These are phyloP conservation scores for Chrysosporium queenslandicum DNA, from an alignment of 2,329 filamentous ascomycete species.

Conservation along the genomic window DNA sequence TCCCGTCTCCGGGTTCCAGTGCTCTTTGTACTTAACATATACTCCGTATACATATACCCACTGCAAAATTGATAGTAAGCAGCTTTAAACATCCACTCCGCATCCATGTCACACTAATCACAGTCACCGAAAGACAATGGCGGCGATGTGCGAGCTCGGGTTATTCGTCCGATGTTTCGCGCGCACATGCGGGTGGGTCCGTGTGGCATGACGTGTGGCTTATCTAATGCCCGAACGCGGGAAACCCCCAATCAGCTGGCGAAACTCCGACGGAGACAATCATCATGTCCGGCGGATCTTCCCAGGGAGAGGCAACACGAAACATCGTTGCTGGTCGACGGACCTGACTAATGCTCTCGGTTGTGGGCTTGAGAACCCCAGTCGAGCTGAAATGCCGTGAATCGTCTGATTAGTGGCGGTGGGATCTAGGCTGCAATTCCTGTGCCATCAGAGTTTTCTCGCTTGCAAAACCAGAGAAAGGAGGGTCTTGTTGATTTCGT, in stretches of 20 bases:
- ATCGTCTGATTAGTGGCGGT: not conserved
- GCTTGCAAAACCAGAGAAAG: not conserved
- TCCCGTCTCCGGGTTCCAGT: not conserved
- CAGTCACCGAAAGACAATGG: too few species aligned
- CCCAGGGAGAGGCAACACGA: not conserved
- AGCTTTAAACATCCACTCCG: too few species aligned
- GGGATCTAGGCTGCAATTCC: conserved; percentile 4
- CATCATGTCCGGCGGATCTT: not conserved
- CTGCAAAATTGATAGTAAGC: not conserved
- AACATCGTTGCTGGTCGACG: not conserved
- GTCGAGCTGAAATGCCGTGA: conserved; percentile 1
- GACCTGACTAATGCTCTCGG: not conserved
- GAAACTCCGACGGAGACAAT: not conserved
- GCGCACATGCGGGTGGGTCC: too few species aligned
- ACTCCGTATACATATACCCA: conserved; percentile 4
- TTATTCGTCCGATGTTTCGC: too few species aligned
- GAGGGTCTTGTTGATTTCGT: not conserved
- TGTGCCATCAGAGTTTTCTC: not conserved
- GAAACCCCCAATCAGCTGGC: not conserved
- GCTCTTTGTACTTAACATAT: conserved; percentile 5
- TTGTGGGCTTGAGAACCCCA: not conserved
- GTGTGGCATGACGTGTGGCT: not conserved
- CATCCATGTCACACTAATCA: too few species aligned
- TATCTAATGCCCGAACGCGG: not conserved
- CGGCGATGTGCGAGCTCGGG: too few species aligned